Base-by-base conservation (phyloP, 345 rosid genomes). In the Durio zibethinus region DNA sequence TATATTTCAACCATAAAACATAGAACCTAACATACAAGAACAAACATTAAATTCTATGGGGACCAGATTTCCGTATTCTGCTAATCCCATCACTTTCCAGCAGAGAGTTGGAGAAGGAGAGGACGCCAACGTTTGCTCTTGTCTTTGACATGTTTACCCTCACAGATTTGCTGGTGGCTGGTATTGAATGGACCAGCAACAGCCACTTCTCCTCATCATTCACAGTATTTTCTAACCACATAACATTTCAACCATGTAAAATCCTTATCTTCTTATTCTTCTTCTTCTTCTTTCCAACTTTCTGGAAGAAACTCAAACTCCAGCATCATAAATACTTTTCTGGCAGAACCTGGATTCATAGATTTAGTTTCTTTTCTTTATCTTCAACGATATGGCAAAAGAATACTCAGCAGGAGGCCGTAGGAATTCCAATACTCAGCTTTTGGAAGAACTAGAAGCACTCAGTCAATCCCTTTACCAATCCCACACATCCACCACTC, bases 401-500 rank as follows among this genome's bases (percentile, higher is more conserved):
- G 88, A 89, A 71, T 78, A 77, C 69, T 10, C 67, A 15, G 78
- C 20, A 18, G 57, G 88, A 5, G 86, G 80, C n/a, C 83, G 89
- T 73, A 86, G 92, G 75, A 90, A 86, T 72, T 90, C 97, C 65
- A 91, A 74, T 76, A 82, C 92, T 25, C 95, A 87, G 84, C 93
- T 93, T 36, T 73, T 94, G 62, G 93, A 92, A 38, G 99, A 95
- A 63, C 96, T 95, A 0, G 97, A 95, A 83, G 90, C 86, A 0
- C 86, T 95, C 33, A 92, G 98, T 78, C 91, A 90, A 67, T 84
- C 92, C 52, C 90, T 95, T 16, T 93, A 95, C 89, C 96, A 90
- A 79, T 83, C 90, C 25, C 92, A 85, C 79, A 79, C 88, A 10
- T 63, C 76, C 31, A 72, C 83, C 4, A 50, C 45, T 67, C 80